Evolutionary conservation across 495 filamentous ascomycete species (phyloP).

Genomic region (Collariella sp.): DNA sequence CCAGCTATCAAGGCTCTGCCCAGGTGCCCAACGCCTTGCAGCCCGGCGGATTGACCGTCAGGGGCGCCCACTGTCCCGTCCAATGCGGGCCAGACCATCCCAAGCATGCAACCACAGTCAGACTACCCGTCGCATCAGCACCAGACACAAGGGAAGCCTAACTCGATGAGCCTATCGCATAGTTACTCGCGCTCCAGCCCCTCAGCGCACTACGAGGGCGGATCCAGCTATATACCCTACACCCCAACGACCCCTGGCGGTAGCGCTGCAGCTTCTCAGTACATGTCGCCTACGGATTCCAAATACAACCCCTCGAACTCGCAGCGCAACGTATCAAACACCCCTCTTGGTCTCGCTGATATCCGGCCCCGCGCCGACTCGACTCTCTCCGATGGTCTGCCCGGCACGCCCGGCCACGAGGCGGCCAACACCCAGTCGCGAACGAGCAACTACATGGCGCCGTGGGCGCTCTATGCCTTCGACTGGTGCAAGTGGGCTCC

Average conservation of each 20-base stretch:
- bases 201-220: slow-evolving; percentile 52
- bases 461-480: slow-evolving; percentile 91
- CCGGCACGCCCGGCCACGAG: slow-evolving; percentile 48
- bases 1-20: slow-evolving; percentile 45
- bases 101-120: slow-evolving; percentile 60
- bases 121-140: slow-evolving; percentile 40
- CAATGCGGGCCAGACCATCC: slow-evolving; percentile 63
- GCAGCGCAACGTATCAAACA: slow-evolving; percentile 67
- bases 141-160: slow-evolving; percentile 55
- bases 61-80: slow-evolving; percentile 58
- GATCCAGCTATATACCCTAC: slow-evolving; percentile 54
- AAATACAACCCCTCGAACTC: slow-evolving; percentile 61
- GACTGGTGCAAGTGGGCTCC: slow-evolving; percentile 99
- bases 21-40: slow-evolving; percentile 64
- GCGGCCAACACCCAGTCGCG: slow-evolving; percentile 41
- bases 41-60: slow-evolving; percentile 43
- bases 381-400: slow-evolving; percentile 56
- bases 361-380: slow-evolving; percentile 75
- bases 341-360: slow-evolving; percentile 81
- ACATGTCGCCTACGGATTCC: slow-evolving; percentile 55
- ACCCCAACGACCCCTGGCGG: slow-evolving; percentile 55
- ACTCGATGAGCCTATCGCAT: slow-evolving; percentile 51
- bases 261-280: slow-evolving; percentile 46
- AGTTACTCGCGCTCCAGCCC: slow-evolving; percentile 80
- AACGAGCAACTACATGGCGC: slow-evolving; percentile 81